Evolutionary conservation across 1,284 basidiomycete genomes (phyloP).

Genomic region (Ceratobasidium sp.): DNA sequence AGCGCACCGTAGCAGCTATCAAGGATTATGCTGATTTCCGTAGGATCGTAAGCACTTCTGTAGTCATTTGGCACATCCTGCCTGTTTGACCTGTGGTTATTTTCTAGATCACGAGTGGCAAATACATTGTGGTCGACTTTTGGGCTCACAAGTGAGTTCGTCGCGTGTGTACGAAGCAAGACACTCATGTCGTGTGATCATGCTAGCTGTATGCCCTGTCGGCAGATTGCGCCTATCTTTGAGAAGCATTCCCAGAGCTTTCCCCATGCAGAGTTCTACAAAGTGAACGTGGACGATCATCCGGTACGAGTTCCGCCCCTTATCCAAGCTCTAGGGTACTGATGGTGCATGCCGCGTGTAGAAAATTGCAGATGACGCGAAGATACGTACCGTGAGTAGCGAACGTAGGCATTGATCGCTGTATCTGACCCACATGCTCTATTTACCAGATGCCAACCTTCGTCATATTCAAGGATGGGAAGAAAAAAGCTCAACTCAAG

Average conservation of each 20-base stretch:
- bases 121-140: slow-evolving; percentile 33
- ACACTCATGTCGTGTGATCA: no score
- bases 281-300: slow-evolving; percentile 39
- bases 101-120: slow-evolving; percentile 29
- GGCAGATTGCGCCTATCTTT: slow-evolving; percentile 42
- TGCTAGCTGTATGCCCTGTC: slow-evolving; percentile 37
- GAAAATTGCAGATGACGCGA: slow-evolving; percentile 69
- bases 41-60: slow-evolving; percentile 16
- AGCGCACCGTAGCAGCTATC: slow-evolving; percentile 30
- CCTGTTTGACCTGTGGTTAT: neutral
- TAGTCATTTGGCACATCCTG: no score
- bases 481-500: slow-evolving; percentile 68
- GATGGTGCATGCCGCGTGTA: slow-evolving; percentile 47
- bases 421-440: slow-evolving; percentile 98
- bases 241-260: slow-evolving; percentile 33
- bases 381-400: slow-evolving; percentile 66
- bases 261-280: slow-evolving; percentile 41
- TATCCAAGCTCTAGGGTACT: neutral
- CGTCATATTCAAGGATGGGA: slow-evolving; percentile 74
- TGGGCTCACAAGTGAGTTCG: slow-evolving; percentile 38
- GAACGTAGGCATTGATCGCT: slow-evolving; percentile 81
- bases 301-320: slow-evolving; percentile 19
- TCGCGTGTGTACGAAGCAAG: no score
- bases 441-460: slow-evolving; percentile 88
- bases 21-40: slow-evolving; percentile 30